Conservation (phyloP, 345 rosid genomes). For the Syzygium jambos region DNA sequence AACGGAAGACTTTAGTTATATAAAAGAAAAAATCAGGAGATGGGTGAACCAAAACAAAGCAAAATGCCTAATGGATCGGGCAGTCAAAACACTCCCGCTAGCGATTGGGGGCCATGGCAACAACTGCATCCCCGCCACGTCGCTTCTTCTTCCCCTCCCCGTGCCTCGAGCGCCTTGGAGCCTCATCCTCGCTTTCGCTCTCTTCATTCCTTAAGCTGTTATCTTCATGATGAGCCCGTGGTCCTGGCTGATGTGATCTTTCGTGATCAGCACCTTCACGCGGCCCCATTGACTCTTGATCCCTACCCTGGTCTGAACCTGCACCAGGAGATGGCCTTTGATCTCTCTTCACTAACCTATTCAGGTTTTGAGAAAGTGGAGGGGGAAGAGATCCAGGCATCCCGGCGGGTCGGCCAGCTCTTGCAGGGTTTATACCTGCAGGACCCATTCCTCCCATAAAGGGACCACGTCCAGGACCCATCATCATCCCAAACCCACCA, state of each 20-base stretch:
- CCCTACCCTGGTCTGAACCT: constrained; percentile 46
- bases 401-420: constrained; percentile 51
- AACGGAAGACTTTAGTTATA: neutral
- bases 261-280: constrained; percentile 28
- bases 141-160: constrained; percentile 86
- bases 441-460: constrained; percentile 51
- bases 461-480: constrained; percentile 79
- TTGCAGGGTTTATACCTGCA: constrained; percentile 22
- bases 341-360: constrained; percentile 41
- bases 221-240: constrained; percentile 31
- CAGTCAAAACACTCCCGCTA: constrained; percentile 1
- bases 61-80: neutral
- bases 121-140: constrained; percentile 25
- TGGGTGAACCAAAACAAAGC: neutral
- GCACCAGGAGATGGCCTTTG: constrained; percentile 29
- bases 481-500: constrained; percentile 92
- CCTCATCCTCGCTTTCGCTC: constrained; percentile 87
- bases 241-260: constrained; percentile 29
- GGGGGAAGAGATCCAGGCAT: constrained; percentile 34
- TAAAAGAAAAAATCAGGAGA: neutral
- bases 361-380: constrained; percentile 30
- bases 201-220: constrained; percentile 58
- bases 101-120: constrained; percentile 5
- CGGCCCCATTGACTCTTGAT: constrained; percentile 26
- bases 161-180: constrained; percentile 94